Evolutionary conservation across 2,329 filamentous ascomycete genomes (phyloP).

Genomic region (Lizonia empirigonia): DNA sequence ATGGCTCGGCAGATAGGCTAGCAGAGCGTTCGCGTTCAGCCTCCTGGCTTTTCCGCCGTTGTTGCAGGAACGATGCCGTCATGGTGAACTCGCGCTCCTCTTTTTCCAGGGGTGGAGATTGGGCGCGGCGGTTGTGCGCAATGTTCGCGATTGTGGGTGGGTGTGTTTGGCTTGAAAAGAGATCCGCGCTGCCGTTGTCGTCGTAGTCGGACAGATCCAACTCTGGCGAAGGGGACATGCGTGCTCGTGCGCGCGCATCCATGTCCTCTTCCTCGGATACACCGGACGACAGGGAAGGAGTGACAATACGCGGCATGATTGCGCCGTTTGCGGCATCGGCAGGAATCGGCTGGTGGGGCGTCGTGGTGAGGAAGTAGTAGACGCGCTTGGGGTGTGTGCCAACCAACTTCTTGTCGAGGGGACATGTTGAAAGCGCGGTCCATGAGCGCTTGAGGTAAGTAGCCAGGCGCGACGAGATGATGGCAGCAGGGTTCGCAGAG

Average conservation of each 20-base stretch:
- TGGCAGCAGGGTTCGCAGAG: constrained; percentile 92
- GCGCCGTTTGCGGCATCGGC: constrained; percentile 62
- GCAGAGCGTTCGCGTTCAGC: constrained; percentile 49
- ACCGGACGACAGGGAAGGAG: constrained; percentile 81
- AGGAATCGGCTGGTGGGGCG: constrained; percentile 79
- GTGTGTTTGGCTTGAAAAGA: constrained; percentile 61
- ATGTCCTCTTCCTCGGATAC: constrained; percentile 74
- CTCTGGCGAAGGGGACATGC: constrained; percentile 89
- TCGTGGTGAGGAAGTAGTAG: constrained; percentile 95
- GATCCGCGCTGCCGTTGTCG: constrained; percentile 61
- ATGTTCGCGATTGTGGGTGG: constrained; percentile 51
- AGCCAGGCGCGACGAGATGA: constrained; percentile 90
- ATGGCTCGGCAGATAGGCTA: constrained; percentile 46
- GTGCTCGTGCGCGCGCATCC: constrained; percentile 61
- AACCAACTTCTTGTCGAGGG: constrained; percentile 90
- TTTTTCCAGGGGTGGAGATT: constrained; percentile 86
- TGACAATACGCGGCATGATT: constrained; percentile 68
- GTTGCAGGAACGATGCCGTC: constrained; percentile 82
- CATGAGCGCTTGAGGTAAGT: constrained; percentile 86
- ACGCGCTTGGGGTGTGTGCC: constrained; percentile 91
- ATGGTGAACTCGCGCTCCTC: constrained; percentile 97
- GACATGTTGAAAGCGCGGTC: constrained; percentile 80
- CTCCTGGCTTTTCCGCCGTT: constrained; percentile 55
- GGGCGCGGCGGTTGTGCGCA: constrained; percentile 70
- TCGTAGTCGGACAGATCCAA: constrained; percentile 92